phyloP scores from a whole-genome alignment of 1,284 basidiomycete species.

The Cystobasidium sp. region DNA sequence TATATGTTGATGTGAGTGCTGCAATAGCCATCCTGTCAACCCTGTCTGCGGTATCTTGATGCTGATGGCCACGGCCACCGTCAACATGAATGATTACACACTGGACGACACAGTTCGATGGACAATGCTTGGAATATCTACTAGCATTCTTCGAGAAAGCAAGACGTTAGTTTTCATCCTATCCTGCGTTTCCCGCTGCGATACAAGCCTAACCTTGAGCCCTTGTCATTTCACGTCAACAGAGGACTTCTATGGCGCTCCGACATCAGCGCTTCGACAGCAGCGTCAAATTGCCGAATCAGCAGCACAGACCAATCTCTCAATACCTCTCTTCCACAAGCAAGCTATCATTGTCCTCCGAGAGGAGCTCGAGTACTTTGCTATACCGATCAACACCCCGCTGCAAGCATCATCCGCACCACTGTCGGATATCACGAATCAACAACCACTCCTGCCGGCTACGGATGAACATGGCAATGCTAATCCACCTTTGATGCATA shows the following conservation, averaged over 20 bases:
- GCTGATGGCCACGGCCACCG: background rate
- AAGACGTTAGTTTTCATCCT: conserved; percentile 64
- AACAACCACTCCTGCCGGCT: conserved; percentile 44
- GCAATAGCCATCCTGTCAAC: too few relatives aligned
- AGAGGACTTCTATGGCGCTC: conserved; percentile 88
- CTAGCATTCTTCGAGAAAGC: conserved; percentile 73
- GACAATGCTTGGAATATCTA: conserved; percentile 80
- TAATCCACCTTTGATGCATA: conserved; percentile 71
- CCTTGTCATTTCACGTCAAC: background rate
- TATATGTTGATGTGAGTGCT: conserved; percentile 86
- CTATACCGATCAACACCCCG: conserved; percentile 74
- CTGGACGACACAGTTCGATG: conserved; percentile 76
- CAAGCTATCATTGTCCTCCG: conserved; percentile 98
- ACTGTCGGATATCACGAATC: conserved; percentile 9
- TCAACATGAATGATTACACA: background rate
- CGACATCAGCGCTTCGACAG: conserved; percentile 57
- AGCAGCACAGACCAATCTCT: conserved; percentile 62
- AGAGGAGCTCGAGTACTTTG: conserved; percentile 98
- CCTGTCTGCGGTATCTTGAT: background rate
- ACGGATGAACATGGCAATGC: conserved; percentile 79
- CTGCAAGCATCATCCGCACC: background rate
- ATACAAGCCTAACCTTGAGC: conserved; percentile 58
- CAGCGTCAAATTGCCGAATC: conserved; percentile 61
- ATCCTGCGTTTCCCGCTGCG: conserved; percentile 60
- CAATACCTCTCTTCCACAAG: conserved; percentile 91